A percentile compares a stretch with the other conserved stretches of the same genome.
Conservation (phyloP, 129 eudicot genomes). For the Gnaphalium uliginosum region DNA sequence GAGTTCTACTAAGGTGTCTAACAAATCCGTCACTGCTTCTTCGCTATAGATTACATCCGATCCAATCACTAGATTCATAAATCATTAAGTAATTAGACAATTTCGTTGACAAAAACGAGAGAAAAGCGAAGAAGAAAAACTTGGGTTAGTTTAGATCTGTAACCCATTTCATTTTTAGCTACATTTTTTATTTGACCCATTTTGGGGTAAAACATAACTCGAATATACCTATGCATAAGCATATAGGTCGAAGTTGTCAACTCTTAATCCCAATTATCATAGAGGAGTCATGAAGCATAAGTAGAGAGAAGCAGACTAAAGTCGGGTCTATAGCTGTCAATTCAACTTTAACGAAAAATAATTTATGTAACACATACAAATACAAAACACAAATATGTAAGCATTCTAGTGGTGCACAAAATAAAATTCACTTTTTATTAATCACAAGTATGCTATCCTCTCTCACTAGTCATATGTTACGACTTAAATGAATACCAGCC, state of each 20-base stretch:
- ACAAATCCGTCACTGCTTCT: constrained; percentile 78
- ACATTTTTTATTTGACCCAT: neutral
- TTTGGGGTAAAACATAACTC: neutral
- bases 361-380: neutral
- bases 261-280: neutral
- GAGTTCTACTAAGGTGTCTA: constrained; percentile 58
- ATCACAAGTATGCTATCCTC: neutral
- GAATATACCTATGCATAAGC: neutral
- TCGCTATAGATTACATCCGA: constrained; percentile 91
- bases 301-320: neutral
- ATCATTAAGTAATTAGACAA: neutral
- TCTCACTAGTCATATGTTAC: neutral
- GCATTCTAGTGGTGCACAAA: neutral
- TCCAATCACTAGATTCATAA: constrained; percentile 58
- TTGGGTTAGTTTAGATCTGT: neutral
- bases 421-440: neutral
- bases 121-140: neutral
- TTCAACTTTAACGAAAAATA: neutral
- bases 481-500: neutral
- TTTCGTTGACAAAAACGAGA: neutral
- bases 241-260: neutral
- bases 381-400: neutral
- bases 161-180: neutral
- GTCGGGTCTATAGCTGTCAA: neutral
- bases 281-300: neutral